These are phyloP conservation scores for Fonsecaea nubica DNA, from an alignment of 2,329 filamentous ascomycete genomes.

Conservation along the genomic window DNA sequence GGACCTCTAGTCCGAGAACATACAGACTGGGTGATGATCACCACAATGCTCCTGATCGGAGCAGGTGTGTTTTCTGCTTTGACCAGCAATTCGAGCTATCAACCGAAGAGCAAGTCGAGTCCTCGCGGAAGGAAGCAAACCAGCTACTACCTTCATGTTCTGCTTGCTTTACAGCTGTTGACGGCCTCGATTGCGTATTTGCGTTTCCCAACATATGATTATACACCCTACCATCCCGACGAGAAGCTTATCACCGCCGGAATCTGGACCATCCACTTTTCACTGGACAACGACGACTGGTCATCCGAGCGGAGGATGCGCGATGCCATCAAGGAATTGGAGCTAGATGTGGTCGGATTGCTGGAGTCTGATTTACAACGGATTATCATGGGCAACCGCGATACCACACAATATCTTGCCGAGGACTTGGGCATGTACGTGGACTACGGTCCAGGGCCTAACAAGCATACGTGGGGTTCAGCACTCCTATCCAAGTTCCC, in stretches of 20 bases:
- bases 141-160: constrained; percentile 73
- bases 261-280: constrained; percentile 99
- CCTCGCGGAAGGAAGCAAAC: constrained; percentile 58
- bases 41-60: constrained; percentile 83
- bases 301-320: constrained; percentile 93
- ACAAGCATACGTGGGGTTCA: constrained; percentile 98
- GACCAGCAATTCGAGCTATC: constrained; percentile 56
- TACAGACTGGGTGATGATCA: constrained; percentile 93
- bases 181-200: constrained; percentile 82
- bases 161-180: constrained; percentile 78
- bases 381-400: constrained; percentile 99
- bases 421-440: constrained; percentile 99
- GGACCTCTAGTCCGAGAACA: constrained; percentile 90
- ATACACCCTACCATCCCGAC: constrained; percentile 85
- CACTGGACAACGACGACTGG: constrained; percentile 98
- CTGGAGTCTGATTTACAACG: constrained; percentile 92
- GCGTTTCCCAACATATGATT: constrained; percentile 91
- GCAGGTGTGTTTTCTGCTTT: constrained; percentile 77
- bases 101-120: constrained; percentile 44
- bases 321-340: constrained; percentile 88
- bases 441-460: constrained; percentile 93
- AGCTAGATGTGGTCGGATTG: constrained; percentile 95
- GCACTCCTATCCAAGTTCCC: constrained; percentile 96
- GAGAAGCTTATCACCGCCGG: constrained; percentile 89
- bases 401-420: constrained; percentile 91